Evolutionary conservation across 2,329 filamentous ascomycete genomes (phyloP), one percentile per base, ranked within the genome.

Genomic region (Tolypocladium endophyticum): DNA sequence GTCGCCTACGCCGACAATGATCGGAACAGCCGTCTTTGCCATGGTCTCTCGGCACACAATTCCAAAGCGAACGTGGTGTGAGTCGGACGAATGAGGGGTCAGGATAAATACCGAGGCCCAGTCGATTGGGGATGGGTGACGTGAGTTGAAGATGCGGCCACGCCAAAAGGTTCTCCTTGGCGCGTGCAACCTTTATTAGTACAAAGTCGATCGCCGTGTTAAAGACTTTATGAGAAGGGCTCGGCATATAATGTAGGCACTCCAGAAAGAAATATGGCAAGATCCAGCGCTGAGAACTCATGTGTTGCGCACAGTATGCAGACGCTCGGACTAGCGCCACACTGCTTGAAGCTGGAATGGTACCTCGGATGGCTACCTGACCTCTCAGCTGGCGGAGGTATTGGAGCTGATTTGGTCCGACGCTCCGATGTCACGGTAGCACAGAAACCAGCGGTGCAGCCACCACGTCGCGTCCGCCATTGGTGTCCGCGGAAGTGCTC

Each of bases 1-100:
- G 66, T 88, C 85, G 59, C 78, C 84, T 0, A 87, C 81, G 36
- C 85, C 86, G 56, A 88, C 76, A 35, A 88, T 79, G 28, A 88
- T 72, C 0, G 86, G 85, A 1, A 61, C 59, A 18, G 63, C 58
- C 39, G 57, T 25, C 28, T 50, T 18, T 12, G 58, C n/a, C 33
- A 54, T 58, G 38, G 16, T 38, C 38, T n/a, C 6, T 20, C n/a
- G 14, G 45, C 14, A 25, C 14, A 20, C 20, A 8, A 30, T 50
- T 50, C 6, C 14, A 50, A 30, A 30, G 25, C 30, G 14, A 30
- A 8, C 18, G 7, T 7, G 3, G 4, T 50, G 7, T 4, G 8
- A 30, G 6, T 11, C 39, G 6, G 39, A 50, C 4, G 45, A 30
- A 30, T 11, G 45, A 20, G 3, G 28, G 7, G 45, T 18, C 28